A percentile compares a stretch with the other conserved stretches of the same genome.
Conservation (phyloP, 1,139 yeast genomes). For the Diutina mesorugosa region DNA sequence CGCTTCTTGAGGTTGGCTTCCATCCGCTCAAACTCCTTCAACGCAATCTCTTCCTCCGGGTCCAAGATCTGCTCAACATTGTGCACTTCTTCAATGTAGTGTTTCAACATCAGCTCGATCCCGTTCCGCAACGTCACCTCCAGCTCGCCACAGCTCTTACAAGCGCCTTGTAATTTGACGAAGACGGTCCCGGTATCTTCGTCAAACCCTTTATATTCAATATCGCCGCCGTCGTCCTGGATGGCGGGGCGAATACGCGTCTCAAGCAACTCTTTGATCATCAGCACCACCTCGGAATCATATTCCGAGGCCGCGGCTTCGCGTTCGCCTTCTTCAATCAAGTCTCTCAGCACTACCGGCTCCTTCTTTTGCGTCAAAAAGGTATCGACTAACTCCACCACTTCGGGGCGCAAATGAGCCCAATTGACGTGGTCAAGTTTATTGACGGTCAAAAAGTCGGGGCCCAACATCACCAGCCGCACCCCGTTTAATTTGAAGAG, state of each 20-base stretch:
- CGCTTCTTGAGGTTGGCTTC: slow-evolving; percentile 6
- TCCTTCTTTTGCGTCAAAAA: slow-evolving; percentile 13
- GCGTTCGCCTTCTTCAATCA: slow-evolving; percentile 4
- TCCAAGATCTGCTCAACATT: slow-evolving; percentile 9
- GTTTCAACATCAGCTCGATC: slow-evolving; percentile 9
- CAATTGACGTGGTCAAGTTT: slow-evolving; percentile 34
- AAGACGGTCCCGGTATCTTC: slow-evolving; percentile 9
- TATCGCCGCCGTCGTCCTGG: slow-evolving; percentile 10
- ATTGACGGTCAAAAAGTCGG: slow-evolving; percentile 33
- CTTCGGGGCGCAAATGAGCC: slow-evolving; percentile 34
- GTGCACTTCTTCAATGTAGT: slow-evolving; percentile 9
- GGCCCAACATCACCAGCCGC: slow-evolving; percentile 76
- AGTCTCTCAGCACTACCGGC: neutral
- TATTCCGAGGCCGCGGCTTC: slow-evolving; percentile 8
- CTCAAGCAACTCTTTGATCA: slow-evolving; percentile 10
- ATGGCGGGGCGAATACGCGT: slow-evolving; percentile 10
- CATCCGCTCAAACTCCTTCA: slow-evolving; percentile 8
- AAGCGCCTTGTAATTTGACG: slow-evolving; percentile 9
- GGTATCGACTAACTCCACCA: slow-evolving; percentile 24
- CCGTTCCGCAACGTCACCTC: slow-evolving; percentile 10
- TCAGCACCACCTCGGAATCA: slow-evolving; percentile 8
- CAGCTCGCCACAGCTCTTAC: slow-evolving; percentile 8
- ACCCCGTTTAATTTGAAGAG: slow-evolving; percentile 81
- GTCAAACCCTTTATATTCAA: slow-evolving; percentile 8
- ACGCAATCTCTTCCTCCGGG: slow-evolving; percentile 9